Conservation (phyloP, 1,284 basidiomycete genomes). For the Moesziomyces aphidis region DNA sequence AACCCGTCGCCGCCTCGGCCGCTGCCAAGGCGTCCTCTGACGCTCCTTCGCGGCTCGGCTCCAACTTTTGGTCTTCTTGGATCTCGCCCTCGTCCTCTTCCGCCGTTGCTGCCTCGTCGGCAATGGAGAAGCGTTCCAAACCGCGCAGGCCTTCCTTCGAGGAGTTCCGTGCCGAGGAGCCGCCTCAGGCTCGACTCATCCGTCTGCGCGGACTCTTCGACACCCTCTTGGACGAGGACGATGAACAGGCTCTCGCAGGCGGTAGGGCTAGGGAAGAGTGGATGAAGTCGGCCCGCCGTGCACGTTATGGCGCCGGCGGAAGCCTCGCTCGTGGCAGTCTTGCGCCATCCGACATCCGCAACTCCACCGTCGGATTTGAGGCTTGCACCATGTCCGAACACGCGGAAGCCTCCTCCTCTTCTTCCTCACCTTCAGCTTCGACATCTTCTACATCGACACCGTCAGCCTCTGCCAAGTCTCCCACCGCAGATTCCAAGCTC, state of each 20-base stretch:
- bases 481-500: constrained; percentile 18
- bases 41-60: constrained; percentile 39
- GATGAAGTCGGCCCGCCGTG: constrained; percentile 62
- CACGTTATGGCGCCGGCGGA: constrained; percentile 64
- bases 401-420: background rate
- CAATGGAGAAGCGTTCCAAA: constrained; percentile 46
- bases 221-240: constrained; percentile 61
- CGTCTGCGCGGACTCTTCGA: constrained; percentile 66
- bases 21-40: constrained; percentile 5
- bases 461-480: constrained; percentile 6
- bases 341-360: constrained; percentile 47
- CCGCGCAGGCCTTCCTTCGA: constrained; percentile 56
- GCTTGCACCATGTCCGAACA: constrained; percentile 24
- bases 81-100: constrained; percentile 53
- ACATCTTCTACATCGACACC: background rate
- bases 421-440: background rate
- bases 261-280: constrained; percentile 65
- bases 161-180: constrained; percentile 63
- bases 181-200: constrained; percentile 65
- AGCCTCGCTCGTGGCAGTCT: constrained; percentile 59
- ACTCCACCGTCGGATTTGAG: constrained; percentile 49
- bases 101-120: constrained; percentile 50
- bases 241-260: constrained; percentile 60
- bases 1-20: constrained; percentile 3
- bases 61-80: constrained; percentile 53